A percentile compares a stretch with the other conserved stretches of the same genome.
These are phyloP conservation scores for Hyphopichia pseudoburtonii DNA, from an alignment of 1,139 yeast genomes.

Conservation along the genomic window DNA sequence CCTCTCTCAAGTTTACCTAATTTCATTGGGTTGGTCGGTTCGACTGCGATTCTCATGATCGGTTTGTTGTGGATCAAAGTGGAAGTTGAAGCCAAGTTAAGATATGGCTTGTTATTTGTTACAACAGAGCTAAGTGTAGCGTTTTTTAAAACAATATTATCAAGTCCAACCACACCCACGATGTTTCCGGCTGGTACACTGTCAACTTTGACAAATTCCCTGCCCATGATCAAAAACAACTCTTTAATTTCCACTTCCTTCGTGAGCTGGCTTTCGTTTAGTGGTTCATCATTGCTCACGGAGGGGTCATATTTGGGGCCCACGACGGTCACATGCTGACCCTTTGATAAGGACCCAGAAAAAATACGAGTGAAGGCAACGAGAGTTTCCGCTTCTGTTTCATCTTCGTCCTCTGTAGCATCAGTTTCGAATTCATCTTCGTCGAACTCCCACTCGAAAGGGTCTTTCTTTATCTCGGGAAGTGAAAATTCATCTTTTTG, in stretches of 20 bases:
- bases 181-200: constrained; percentile 94
- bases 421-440: constrained; percentile 37
- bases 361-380: constrained; percentile 89
- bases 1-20: constrained; percentile 78
- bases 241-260: constrained; percentile 54
- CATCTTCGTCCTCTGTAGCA: constrained; percentile 46
- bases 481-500: constrained; percentile 31
- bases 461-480: constrained; percentile 28
- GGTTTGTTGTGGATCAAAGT: constrained; percentile 68
- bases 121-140: constrained; percentile 68
- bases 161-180: constrained; percentile 92
- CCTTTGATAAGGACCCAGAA: constrained; percentile 76
- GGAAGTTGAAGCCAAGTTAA: constrained; percentile 64
- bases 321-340: constrained; percentile 70
- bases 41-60: constrained; percentile 90
- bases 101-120: constrained; percentile 56
- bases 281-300: constrained; percentile 49
- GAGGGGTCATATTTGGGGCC: constrained; percentile 88
- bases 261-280: constrained; percentile 46
- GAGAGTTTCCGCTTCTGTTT: constrained; percentile 55
- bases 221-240: constrained; percentile 85
- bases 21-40: constrained; percentile 84
- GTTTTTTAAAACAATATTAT: constrained; percentile 75
- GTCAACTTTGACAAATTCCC: constrained; percentile 75
- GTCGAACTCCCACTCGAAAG: constrained; percentile 51